Conservation (phyloP, 1,284 basidiomycete genomes). For the Ustilago bromivora region DNA sequence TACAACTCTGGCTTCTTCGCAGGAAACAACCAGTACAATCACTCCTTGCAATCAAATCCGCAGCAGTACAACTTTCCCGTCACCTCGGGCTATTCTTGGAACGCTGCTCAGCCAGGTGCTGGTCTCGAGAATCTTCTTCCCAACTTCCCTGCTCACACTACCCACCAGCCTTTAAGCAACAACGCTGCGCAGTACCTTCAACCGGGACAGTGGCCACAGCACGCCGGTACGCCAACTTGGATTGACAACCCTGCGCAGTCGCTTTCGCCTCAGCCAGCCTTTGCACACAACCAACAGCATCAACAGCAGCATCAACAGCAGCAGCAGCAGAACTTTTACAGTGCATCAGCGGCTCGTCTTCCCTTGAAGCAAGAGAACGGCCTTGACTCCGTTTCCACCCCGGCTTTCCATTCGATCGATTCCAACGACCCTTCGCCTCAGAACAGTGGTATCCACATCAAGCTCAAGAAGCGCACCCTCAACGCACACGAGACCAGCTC, state of each 20-base stretch:
- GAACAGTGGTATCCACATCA: constrained; percentile 17
- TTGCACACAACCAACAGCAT: background rate
- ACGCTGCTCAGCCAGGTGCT: constrained; percentile 1
- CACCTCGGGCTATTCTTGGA: background rate
- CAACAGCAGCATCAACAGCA: background rate
- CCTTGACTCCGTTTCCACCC: constrained; percentile 22
- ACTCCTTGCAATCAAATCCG: background rate
- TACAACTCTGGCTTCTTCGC: background rate
- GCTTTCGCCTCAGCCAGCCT: constrained; percentile 20
- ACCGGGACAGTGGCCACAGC: constrained; percentile 16
- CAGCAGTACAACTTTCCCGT: constrained; percentile 14
- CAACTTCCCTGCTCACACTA: background rate
- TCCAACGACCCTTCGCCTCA: constrained; percentile 20
- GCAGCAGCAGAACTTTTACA: constrained; percentile 11
- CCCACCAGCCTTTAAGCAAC: background rate
- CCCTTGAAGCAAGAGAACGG: constrained; percentile 11
- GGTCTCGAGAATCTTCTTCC: constrained; percentile 6
- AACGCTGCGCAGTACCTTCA: constrained; percentile 13
- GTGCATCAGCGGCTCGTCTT: background rate
- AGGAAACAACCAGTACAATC: constrained; percentile 2
- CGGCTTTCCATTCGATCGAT: constrained; percentile 12
- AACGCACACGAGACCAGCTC: constrained; percentile 25
- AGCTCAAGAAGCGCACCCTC: constrained; percentile 33
- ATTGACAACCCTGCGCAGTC: constrained; percentile 8
- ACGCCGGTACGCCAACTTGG: background rate